Percentiles rank a stretch among this genome's conserved stretches.
These are phyloP conservation scores for Globisporangium recalcitrans DNA, from an alignment of 352 stramenopile species.

Conservation along the genomic window DNA sequence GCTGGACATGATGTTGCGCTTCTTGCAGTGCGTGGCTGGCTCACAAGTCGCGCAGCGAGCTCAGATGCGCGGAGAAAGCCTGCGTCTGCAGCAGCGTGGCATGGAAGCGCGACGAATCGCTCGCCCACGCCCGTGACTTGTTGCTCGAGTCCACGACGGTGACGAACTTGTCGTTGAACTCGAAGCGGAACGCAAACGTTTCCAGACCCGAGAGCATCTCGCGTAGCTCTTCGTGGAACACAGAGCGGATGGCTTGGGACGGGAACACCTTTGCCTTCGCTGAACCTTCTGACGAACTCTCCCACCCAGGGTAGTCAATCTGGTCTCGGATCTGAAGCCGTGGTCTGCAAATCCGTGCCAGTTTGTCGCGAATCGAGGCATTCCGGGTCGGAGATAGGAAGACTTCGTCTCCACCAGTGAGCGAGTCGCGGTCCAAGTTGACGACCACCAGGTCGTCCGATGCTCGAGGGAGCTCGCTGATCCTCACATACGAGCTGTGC, in stretches of 20 bases:
- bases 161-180: conserved; percentile 29
- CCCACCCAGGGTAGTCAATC: too few species aligned
- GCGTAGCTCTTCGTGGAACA: conserved; percentile 37
- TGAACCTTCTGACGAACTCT: background rate
- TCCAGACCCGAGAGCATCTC: conserved; percentile 46
- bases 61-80: conserved; percentile 48
- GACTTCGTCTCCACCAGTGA: conserved; percentile 45
- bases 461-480: conserved; percentile 39
- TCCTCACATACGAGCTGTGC: conserved; percentile 49
- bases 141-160: conserved; percentile 50
- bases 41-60: conserved; percentile 5
- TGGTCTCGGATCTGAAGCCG: conserved; percentile 31
- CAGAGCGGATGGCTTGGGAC: conserved; percentile 19
- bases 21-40: too few species aligned
- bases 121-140: conserved; percentile 27
- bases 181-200: conserved; percentile 57
- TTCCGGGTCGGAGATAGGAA: conserved; percentile 32
- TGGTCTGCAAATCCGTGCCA: conserved; percentile 35
- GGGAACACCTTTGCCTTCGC: conserved; percentile 17
- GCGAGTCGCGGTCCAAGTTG: conserved; percentile 46
- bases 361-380: conserved; percentile 31
- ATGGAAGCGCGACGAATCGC: conserved; percentile 37
- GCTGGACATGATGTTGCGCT: too few species aligned
- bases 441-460: conserved; percentile 51
- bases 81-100: conserved; percentile 49